phyloP scores from a whole-genome alignment of 75 land plant species.

The Larix kaempferi region DNA sequence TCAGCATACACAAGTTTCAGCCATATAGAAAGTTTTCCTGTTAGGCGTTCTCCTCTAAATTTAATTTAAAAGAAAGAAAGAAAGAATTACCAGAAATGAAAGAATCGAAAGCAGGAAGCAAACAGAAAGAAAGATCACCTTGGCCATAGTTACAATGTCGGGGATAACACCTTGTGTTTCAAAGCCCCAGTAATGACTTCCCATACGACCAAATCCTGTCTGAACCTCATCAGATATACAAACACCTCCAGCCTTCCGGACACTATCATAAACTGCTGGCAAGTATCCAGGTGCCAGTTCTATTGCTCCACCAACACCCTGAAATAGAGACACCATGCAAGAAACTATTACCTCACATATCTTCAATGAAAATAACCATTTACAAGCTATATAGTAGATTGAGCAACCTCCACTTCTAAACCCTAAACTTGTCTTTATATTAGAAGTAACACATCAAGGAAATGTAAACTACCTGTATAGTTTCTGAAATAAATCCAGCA shows the following conservation, averaged over 20 bases:
- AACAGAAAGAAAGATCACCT: slow-evolving; percentile 28
- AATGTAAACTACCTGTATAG: slow-evolving; percentile 66
- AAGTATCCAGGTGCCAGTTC: slow-evolving; percentile 95
- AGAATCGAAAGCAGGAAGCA: background rate
- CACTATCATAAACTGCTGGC: slow-evolving; percentile 67
- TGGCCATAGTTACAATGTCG: slow-evolving; percentile 95
- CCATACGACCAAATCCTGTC: slow-evolving; percentile 85
- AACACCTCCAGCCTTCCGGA: slow-evolving; percentile 89
- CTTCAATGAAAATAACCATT: background rate
- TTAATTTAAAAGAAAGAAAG: background rate
- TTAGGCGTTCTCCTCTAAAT: background rate
- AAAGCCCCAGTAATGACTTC: slow-evolving; percentile 95
- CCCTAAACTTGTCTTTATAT: background rate
- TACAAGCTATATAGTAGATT: background rate
- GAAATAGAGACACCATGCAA: slow-evolving; percentile 11
- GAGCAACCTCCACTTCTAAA: background rate
- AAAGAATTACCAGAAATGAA: background rate
- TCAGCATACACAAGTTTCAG: background rate
- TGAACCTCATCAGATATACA: slow-evolving; percentile 97
- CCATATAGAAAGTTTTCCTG: background rate
- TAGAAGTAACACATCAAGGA: background rate
- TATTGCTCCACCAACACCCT: slow-evolving; percentile 97
- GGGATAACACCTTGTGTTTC: slow-evolving; percentile 84
- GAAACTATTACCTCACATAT: background rate
- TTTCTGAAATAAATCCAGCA: slow-evolving; percentile 88